Evolutionary conservation across 257 asterid species (phyloP).

Genomic region (Solanum piurae): DNA sequence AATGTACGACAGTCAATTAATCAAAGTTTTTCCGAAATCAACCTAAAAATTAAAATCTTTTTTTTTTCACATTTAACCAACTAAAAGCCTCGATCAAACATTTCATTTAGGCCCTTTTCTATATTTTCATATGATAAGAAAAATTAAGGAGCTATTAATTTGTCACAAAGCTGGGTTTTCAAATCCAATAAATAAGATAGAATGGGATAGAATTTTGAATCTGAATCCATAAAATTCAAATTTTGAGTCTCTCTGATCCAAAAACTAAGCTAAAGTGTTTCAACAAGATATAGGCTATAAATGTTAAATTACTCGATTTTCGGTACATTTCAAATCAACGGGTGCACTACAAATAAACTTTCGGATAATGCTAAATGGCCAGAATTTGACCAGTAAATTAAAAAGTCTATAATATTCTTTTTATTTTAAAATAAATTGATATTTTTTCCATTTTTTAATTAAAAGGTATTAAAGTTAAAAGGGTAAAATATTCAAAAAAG

Average conservation of each 20-base stretch:
- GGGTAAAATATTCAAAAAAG: too few relatives aligned
- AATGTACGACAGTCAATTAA: not conserved
- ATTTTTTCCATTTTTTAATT: too few relatives aligned
- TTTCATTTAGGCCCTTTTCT: not conserved
- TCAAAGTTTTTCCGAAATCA: not conserved
- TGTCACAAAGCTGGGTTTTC: not conserved
- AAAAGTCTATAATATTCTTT: too few relatives aligned
- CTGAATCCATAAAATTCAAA: fast-evolving
- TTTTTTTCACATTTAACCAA: not conserved
- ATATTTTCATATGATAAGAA: not conserved
- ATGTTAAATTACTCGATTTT: not conserved
- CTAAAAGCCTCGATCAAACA: not conserved
- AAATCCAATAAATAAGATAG: not conserved
- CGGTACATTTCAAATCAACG: not conserved
- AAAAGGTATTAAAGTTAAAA: too few relatives aligned
- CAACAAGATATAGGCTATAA: not conserved
- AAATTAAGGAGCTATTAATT: not conserved
- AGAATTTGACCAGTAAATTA: too few relatives aligned
- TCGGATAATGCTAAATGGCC: too few relatives aligned
- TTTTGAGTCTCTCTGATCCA: not conserved
- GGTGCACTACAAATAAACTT: not conserved
- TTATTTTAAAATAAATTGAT: too few relatives aligned
- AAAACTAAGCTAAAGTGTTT: not conserved
- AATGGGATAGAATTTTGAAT: not conserved
- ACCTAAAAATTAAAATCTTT: not conserved